Evolutionary conservation across 2,329 filamentous ascomycete species (phyloP), one percentile per base, ranked within the genome.

Genomic region (Hawksworthiomyces lignivorus): DNA sequence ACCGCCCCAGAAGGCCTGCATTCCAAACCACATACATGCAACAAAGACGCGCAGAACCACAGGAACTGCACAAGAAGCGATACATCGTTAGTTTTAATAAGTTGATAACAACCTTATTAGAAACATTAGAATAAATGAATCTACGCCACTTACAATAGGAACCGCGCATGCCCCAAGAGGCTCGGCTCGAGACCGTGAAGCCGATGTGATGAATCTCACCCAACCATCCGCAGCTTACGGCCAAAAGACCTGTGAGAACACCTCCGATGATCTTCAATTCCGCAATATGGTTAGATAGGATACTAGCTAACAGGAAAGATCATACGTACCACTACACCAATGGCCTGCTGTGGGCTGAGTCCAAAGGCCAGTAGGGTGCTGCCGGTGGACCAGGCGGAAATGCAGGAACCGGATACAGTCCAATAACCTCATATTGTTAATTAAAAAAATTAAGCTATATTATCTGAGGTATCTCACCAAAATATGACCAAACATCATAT

Each of bases 121-220:
- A n/a, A n/a, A n/a, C n/a, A n/a, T n/a, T n/a, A n/a, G n/a, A n/a
- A n/a, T n/a, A n/a, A n/a, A n/a, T n/a, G n/a, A n/a, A n/a, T n/a
- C n/a, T n/a, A n/a, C n/a, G n/a, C n/a, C 15, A 37, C 43, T 6
- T 20, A 43, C 44, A 67, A 35, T 70, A 73, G 8, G 59, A 53
- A 2, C 66, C 66, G 18, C 57, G 62, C 46, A 65, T 56, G 14
- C 66, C 67, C 60, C 62, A 69, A 21, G 63, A 54, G 18, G 58
- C 56, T 7, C 66, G 55, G 10, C 57, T 56, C 7, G 60, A 54
- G 12, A 70, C 62, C 1, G 66, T 60, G 30, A 67, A 70, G 7
- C 63, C 63, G 24, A 69, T 62, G 45, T 68, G 64, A 50, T 61
- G 66, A 14, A 46, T 36, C 29, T 46, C 40, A 19, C 44, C 44